Base-by-base conservation (phyloP, 371 early-diverging fungal species). In the Rhizopus microsporus region DNA sequence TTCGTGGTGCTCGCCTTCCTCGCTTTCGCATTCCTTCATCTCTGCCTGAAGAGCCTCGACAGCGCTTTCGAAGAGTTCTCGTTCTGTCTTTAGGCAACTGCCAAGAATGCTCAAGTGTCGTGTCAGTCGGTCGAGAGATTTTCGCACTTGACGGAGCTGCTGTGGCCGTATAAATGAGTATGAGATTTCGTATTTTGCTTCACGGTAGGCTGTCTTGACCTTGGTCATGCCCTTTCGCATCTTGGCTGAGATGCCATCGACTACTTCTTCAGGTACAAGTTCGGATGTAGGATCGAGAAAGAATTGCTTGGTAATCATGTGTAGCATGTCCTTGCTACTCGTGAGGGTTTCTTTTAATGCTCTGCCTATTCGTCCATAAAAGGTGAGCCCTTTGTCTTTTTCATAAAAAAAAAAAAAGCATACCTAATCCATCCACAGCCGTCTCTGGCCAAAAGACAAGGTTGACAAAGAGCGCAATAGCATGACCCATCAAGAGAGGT, bases 161-260 rank as follows among this genome's bases (percentile, higher is more conserved):
- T 73, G 63, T 30, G 77, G 75, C 3, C 69, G 69, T 23, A 77
- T 64, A 53, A 67, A 77, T 2, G 77, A 62, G 50, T 72, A 68
- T 0, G 80, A 80, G 8, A 77, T 57, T 56, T 80, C 80, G 37
- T 77, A 77, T 47, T 77, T 77, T 6, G 80, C 73, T 50, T 80
- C 80, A 0, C 60, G 59, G 38, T 80, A 80, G 4, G 77, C 77
- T 7, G 74, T 51, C 37, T 75, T 73, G 12, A 80, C 75, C 51
- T 80, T 77, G 17, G 75, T 67, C 68, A 75, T 72, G 2, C 74
- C 74, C 3, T 49, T 59, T 34, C 80, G 56, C 72, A 77, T 72
- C 17, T 69, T 68, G 9, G 61, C 60, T 0, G 75, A 63, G 12
- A 69, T 56, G 32, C 54, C 62, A 52, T 74, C 66, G 1, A 77